Evolutionary conservation across 306 rosid species (phyloP).

Genomic region (Begonia masoniana): DNA sequence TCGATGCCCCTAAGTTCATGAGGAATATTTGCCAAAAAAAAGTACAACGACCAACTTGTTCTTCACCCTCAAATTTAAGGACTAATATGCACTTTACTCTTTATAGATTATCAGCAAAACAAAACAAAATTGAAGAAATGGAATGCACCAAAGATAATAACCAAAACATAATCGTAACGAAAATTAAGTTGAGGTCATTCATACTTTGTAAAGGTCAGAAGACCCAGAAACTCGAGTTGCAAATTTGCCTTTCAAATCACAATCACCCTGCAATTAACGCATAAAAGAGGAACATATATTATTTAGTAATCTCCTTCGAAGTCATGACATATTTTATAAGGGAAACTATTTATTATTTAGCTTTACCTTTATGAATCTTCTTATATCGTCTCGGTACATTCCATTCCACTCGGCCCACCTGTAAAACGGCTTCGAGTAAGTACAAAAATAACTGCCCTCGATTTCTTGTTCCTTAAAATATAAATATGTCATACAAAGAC

Average conservation of each 20-base stretch:
- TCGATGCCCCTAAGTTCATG: too few species aligned
- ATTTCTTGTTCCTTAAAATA: neutral
- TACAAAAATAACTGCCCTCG: neutral
- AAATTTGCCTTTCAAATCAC: conserved; percentile 76
- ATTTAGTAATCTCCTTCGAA: neutral
- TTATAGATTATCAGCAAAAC: too few species aligned
- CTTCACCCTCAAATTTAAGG: too few species aligned
- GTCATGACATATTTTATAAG: neutral
- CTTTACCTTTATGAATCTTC: conserved; percentile 84
- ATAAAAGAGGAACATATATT: neutral
- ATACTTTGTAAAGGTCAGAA: conserved; percentile 81
- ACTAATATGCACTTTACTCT: too few species aligned
- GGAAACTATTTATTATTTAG: neutral
- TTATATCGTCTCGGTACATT: conserved; percentile 73
- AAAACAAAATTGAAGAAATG: too few species aligned
- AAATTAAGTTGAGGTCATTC: conserved; percentile 4
- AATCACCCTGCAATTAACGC: conserved; percentile 45
- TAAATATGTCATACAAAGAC: neutral
- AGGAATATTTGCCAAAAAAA: too few species aligned
- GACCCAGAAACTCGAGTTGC: conserved; percentile 95
- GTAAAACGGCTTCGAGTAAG: conserved; percentile 1
- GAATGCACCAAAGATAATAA: too few species aligned
- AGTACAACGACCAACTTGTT: too few species aligned
- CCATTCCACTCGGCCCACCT: conserved; percentile 99
- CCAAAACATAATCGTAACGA: too few species aligned